Evolutionary conservation across 2,329 filamentous ascomycete species (phyloP).

Genomic region (Reticulascus tulasneorum): DNA sequence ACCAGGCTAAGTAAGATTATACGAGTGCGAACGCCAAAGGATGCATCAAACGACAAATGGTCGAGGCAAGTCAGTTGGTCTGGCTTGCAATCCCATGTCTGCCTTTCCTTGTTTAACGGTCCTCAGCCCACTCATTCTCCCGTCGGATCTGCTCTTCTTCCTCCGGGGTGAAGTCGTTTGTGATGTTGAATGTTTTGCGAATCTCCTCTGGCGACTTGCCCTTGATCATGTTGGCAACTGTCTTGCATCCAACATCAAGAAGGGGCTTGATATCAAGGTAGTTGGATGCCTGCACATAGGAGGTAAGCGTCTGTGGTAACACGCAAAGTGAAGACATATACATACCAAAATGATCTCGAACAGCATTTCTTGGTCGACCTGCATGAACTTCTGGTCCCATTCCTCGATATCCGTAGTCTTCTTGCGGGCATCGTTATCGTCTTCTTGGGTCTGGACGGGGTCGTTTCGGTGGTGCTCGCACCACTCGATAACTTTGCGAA

Average conservation of each 20-base stretch:
- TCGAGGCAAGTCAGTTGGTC: no score
- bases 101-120: no score
- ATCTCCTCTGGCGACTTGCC: slow-evolving; percentile 99
- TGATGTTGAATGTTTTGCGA: slow-evolving; percentile 99
- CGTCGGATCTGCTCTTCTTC: slow-evolving; percentile 97
- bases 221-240: slow-evolving; percentile 99
- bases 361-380: slow-evolving; percentile 99
- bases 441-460: slow-evolving; percentile 74
- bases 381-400: slow-evolving; percentile 99
- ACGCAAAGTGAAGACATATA: slow-evolving; percentile 15
- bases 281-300: slow-evolving; percentile 71
- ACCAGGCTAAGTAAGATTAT: no score
- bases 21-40: no score
- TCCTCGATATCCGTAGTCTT: slow-evolving; percentile 99
- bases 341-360: slow-evolving; percentile 96
- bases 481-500: slow-evolving; percentile 97
- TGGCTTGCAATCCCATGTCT: no score
- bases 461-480: slow-evolving; percentile 93
- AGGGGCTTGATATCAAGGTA: slow-evolving; percentile 99
- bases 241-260: slow-evolving; percentile 98
- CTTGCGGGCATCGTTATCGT: slow-evolving; percentile 90
- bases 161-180: slow-evolving; percentile 97
- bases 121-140: slow-evolving; percentile 90
- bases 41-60: no score
- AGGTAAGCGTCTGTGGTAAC: neutral